Evolutionary conservation across 495 filamentous ascomycete genomes (phyloP), one percentile per base, ranked within the genome.

Genomic region (Hyaloscypha finlandica): DNA sequence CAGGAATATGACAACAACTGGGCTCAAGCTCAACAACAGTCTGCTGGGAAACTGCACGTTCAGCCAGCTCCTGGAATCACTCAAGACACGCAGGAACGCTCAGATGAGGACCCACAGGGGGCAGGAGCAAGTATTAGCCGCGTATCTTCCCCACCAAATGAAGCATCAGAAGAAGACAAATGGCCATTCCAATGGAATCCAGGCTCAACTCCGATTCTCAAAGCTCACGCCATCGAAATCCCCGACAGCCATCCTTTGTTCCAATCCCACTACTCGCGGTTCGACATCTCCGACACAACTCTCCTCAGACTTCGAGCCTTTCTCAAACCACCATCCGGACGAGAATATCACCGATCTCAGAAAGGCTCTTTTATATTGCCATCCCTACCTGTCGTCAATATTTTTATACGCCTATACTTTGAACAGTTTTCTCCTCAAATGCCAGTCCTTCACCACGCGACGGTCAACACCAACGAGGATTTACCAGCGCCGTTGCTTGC

Each of bases 171-270:
- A 31, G 67, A 69, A 20, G 67, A 69, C 31, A 64, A 64, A 58
- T 69, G 67, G 67, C 60, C 67, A 51, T 69, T 69, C 25, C 54
- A 60, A 22, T 69, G 67, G 67, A 69, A 69, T 51, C 67, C 67
- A 8, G 48, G 29, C 16, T 69, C 67, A 6, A 31, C 20, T 19
- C 67, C 52, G 22, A 69, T 69, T 22, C 42, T 65, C 9, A 52
- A 64, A 53, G 60, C 57, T 14, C 31, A 69, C 11, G 51, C 67
- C 12, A 42, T 69, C 39, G 59, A 16, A 9, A 64, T 69, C 8
- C 54, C 61, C 20, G 30, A 64, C 16, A 48, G 64, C 31, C 61
- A 69, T 32, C 54, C 30, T 3, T 37, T 69, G 6, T 33, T 69
- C 12, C 33, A 29, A 54, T 39, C 25, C 59, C 67, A 69, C 35